Evolutionary conservation across 371 early-diverging fungal genomes (phyloP), one percentile per base, ranked within the genome.

Genomic region (Phascolomyces articulosus): DNA sequence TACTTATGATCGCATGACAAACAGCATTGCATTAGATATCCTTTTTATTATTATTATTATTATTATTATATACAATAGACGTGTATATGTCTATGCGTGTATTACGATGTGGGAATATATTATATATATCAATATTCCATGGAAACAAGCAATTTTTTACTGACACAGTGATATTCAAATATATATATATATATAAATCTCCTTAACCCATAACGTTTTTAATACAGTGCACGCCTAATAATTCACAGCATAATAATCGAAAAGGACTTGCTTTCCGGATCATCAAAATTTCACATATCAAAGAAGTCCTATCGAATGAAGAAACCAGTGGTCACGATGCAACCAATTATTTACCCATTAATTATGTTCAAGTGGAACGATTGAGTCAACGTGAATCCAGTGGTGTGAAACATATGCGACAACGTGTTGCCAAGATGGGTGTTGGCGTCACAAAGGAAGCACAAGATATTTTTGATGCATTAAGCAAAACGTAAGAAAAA

Each of bases 391-490:
- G 90, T 64, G 90, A 93, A 74, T 67, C 80, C 54, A 83, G 85
- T 41, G 82, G 87, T 8, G 58, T 88, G 21, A 80, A 72, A 44
- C 82, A 83, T 61, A 83, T 87, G 47, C 79, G 77, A 61, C 83
- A 77, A 48, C 82, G 86, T 21, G 84, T 83, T 29, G 83, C 88
- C n/a, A 86, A 88, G 48, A 88, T 91, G 62, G 94, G 94, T 56
- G 91, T 92, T 27, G 94, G 94, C 34, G 94, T 94, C 13, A 86
- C 89, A 60, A 82, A 83, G 54, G 84, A 87, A 73, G 93, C 85
- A 11, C 93, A 94, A 75, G 84, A 85, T 49, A 90, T 94, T 63
- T 94, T 94, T 68, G 90, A 94, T 75, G 92, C 93, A 20, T 73
- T 94, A 29, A 86, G 86, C 59, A 92, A 91, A 75, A 94, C 94